Percentiles rank a stretch among this genome's conserved stretches.
These are phyloP conservation scores for Amoebophrya sp. DNA, from an alignment of 169 alveolate genomes.

Conservation along the genomic window DNA sequence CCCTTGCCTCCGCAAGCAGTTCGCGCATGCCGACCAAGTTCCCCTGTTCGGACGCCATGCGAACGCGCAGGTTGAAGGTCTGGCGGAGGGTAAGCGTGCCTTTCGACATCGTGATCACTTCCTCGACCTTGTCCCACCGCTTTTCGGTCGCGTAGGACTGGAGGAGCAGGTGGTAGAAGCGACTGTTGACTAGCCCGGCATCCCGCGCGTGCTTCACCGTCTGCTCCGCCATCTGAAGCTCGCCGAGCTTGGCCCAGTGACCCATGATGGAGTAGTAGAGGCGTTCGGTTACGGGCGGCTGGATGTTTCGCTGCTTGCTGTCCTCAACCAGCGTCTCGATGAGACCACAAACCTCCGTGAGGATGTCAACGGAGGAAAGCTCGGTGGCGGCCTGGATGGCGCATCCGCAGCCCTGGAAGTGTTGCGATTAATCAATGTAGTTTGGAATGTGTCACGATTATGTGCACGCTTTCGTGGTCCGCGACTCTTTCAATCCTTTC, in stretches of 20 bases:
- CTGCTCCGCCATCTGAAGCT: background rate
- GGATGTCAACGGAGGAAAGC: background rate
- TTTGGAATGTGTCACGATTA: too few species aligned
- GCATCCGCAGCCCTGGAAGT: background rate
- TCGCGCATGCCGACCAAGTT: background rate
- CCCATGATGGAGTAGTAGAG: background rate
- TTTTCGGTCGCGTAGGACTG: background rate
- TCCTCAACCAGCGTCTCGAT: background rate
- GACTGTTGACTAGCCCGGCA: background rate
- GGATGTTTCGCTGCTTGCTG: background rate
- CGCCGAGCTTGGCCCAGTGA: background rate
- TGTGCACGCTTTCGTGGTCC: too few species aligned
- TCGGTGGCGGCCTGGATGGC: background rate
- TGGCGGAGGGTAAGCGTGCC: background rate
- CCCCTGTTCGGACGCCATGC: background rate
- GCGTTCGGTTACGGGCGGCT: background rate
- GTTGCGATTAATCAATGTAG: too few species aligned
- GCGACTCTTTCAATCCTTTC: too few species aligned
- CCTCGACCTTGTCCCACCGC: background rate
- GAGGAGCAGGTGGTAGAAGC: background rate
- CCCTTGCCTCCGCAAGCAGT: background rate
- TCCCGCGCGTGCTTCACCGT: too few species aligned
- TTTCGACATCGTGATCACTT: background rate
- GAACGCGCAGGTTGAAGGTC: background rate
- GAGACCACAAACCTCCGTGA: background rate